phyloP scores from a whole-genome alignment of 2,329 filamentous ascomycete genomes.

The Trichoderma arundinaceum region DNA sequence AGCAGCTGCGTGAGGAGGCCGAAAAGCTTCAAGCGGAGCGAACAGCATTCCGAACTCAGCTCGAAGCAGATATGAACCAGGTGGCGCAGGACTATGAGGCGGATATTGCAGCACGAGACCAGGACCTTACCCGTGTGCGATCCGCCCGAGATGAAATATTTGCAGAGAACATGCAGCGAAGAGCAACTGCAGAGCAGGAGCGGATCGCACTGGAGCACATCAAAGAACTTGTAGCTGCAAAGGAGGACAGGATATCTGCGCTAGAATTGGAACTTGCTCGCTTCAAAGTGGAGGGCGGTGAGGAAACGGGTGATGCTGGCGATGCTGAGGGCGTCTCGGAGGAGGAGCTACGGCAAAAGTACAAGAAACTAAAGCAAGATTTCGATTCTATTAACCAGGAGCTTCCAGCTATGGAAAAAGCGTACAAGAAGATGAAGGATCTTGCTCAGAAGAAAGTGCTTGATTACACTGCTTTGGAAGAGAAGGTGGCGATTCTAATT shows the following conservation, averaged over 20 bases:
- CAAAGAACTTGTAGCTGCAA: constrained; percentile 78
- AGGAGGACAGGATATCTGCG: constrained; percentile 78
- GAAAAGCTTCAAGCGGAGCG: constrained; percentile 85
- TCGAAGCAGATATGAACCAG: constrained; percentile 79
- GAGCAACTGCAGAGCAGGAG: constrained; percentile 78
- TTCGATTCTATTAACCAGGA: constrained; percentile 86
- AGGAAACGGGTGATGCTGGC: constrained; percentile 51
- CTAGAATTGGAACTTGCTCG: constrained; percentile 84
- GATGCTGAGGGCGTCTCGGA: constrained; percentile 63
- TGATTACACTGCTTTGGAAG: constrained; percentile 76
- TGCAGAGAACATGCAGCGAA: constrained; percentile 80
- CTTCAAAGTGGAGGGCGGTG: constrained; percentile 58
- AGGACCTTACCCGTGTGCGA: constrained; percentile 84
- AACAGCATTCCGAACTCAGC: constrained; percentile 76
- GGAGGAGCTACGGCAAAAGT: constrained; percentile 76
- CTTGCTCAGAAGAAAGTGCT: constrained; percentile 86
- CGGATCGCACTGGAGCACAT: constrained; percentile 72
- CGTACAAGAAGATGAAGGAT: constrained; percentile 87
- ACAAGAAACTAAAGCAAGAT: constrained; percentile 76
- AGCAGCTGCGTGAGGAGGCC: constrained; percentile 81
- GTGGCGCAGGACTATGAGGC: constrained; percentile 79
- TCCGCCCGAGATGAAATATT: constrained; percentile 83
- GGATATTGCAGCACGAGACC: constrained; percentile 79
- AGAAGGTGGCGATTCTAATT: constrained; percentile 72
- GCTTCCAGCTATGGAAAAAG: constrained; percentile 84